These are phyloP conservation scores for Kazachstania africana DNA, from an alignment of 805 yeast species.

Conservation along the genomic window DNA sequence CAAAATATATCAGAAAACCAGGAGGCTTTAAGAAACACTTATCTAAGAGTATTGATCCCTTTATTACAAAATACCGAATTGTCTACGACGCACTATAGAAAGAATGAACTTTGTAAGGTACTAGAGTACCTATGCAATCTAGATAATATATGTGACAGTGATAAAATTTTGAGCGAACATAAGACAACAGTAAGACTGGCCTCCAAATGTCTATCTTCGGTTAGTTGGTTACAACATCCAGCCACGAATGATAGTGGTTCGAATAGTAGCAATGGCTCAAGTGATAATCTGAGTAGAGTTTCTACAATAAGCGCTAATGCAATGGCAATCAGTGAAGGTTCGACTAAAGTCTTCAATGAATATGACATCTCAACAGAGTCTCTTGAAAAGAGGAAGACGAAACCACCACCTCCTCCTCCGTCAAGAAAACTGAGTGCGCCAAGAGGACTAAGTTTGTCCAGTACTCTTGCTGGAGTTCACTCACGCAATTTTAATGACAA, in stretches of 20 bases:
- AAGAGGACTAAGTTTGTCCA: slow-evolving; percentile 1
- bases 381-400: slow-evolving; percentile 23
- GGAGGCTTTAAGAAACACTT: slow-evolving; percentile 52
- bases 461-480: no score
- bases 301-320: no score
- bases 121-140: slow-evolving; percentile 33
- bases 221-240: slow-evolving; percentile 23
- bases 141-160: slow-evolving; percentile 18
- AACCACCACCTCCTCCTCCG: slow-evolving; percentile 29
- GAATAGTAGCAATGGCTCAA: slow-evolving; percentile 14
- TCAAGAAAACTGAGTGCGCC: slow-evolving; percentile 19
- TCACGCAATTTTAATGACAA: no score
- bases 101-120: slow-evolving; percentile 38
- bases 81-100: slow-evolving; percentile 44
- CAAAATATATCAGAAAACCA: slow-evolving; percentile 52
- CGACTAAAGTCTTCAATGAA: not conserved
- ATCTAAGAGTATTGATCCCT: slow-evolving; percentile 64
- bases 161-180: slow-evolving; percentile 15
- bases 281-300: no score
- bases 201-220: slow-evolving; percentile 25
- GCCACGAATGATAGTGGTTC: slow-evolving; percentile 8
- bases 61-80: slow-evolving; percentile 57
- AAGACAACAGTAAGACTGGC: slow-evolving; percentile 34
- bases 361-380: slow-evolving; percentile 26
- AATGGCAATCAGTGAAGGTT: not conserved